Evolutionary conservation across 306 rosid genomes (phyloP), one percentile per base, ranked within the genome.

Genomic region (Pachyrhizus erosus): DNA sequence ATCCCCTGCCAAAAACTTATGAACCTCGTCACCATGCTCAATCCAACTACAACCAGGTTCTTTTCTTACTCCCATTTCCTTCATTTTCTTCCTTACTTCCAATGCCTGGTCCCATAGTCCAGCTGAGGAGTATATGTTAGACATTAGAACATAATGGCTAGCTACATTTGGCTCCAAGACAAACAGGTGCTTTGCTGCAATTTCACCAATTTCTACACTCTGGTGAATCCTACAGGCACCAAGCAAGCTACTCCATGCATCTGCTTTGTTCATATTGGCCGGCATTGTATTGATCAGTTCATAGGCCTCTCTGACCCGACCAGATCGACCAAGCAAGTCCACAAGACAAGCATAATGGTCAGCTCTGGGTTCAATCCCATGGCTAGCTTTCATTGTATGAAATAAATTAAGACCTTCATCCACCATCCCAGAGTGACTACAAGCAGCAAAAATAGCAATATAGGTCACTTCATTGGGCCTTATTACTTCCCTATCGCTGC

Each of bases 11-110:
- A 91, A 15, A 83, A 94, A 94, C 84, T 89, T 93, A 70, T 93
- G 98, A 70, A 95, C 98, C 86, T 87, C 93, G 20, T 91, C 94
- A n/a, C 92, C 89, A 72, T 81, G 87, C 88, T 93, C 97, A 60
- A 93, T 87, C 98, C 97, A 93, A 77, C 98, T 93, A 87, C 90
- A 94, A 29, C 97, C 97, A 51, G 98, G 97, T 84, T 91, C 97
- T 86, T 94, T 93, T 39, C 85, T 87, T 11, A 95, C 90, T 85
- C 98, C 97, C 91, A 82, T 80, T 84, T 91, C 91, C 75, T 87
- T 91, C 98, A 95, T 95, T 87, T 77, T 90, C 87, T 87, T 91
- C 64, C 98, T 75, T 17, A 90, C 73, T 69, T 91, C 91, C 88
- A 88, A 86, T 9, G 97, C 93, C 84, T 93, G 85, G 52, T 90